Evolutionary conservation across 345 rosid species (phyloP).

Genomic region (Gossypium stocksii): DNA sequence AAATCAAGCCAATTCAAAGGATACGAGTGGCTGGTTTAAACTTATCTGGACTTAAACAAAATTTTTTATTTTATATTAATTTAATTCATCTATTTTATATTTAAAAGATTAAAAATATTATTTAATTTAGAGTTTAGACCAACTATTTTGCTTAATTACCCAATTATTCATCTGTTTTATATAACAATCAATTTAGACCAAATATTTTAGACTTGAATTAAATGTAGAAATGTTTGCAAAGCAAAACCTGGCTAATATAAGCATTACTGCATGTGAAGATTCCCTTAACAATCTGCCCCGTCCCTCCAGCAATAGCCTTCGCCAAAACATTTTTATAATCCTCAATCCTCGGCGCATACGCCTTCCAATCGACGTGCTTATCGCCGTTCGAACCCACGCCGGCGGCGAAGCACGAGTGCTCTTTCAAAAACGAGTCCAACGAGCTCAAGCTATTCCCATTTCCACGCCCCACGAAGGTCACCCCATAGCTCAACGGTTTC

Average conservation of each 20-base stretch:
- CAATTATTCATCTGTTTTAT: no score
- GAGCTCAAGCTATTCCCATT: conserved; percentile 29
- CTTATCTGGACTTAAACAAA: fast-evolving
- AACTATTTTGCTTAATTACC: no score
- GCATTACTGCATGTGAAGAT: conserved; percentile 75
- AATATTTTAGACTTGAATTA: neutral
- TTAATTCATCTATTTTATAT: no score
- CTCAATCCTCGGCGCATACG: conserved; percentile 78
- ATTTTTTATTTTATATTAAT: no score
- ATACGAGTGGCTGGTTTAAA: fast-evolving
- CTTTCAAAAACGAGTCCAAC: conserved; percentile 59
- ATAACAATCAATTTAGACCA: no score
- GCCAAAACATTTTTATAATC: conserved; percentile 70
- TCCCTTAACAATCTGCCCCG: conserved; percentile 85
- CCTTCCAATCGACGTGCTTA: conserved; percentile 57
- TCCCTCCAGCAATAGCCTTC: conserved; percentile 91
- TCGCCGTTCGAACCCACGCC: conserved; percentile 24
- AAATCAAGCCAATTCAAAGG: neutral
- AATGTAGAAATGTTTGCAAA: neutral
- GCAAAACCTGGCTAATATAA: conserved; percentile 68
- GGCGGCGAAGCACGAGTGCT: conserved; percentile 76
- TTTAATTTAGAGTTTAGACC: no score
- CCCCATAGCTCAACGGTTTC: conserved; percentile 74
- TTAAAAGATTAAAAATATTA: no score
- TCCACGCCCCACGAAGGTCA: conserved; percentile 42